These are phyloP conservation scores for Holtermannia corniformis DNA, from an alignment of 768 basidiomycete genomes.

Conservation along the genomic window DNA sequence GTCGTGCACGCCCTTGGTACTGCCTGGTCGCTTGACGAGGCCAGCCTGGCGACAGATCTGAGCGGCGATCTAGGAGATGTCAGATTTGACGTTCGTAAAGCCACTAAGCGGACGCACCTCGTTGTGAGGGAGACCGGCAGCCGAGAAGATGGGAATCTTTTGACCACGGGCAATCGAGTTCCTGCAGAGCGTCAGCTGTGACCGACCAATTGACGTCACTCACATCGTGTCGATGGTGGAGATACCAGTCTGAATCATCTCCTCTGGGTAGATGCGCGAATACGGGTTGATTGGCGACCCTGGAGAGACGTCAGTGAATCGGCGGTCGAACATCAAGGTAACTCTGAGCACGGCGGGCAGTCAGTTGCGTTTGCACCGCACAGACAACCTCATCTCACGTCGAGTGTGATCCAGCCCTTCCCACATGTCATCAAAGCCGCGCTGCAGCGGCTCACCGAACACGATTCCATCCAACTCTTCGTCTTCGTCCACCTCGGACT, in stretches of 20 bases:
- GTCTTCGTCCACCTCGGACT: no score
- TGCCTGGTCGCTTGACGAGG: conserved; percentile 75
- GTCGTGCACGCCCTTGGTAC: conserved; percentile 90
- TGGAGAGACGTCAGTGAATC: conserved; percentile 34
- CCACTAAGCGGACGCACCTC: no score
- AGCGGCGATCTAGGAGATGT: conserved; percentile 70
- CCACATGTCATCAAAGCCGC: no score
- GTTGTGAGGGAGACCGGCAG: conserved; percentile 96
- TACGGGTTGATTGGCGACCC: conserved; percentile 79
- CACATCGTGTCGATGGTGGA: conserved; percentile 58
- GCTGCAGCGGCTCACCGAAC: no score
- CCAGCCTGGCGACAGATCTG: conserved; percentile 99
- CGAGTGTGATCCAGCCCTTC: no score
- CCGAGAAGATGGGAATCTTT: conserved; percentile 99
- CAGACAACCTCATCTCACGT: no score
- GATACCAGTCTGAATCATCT: conserved; percentile 99
- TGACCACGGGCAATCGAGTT: conserved; percentile 98
- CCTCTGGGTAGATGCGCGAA: conserved; percentile 93
- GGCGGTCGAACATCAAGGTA: background rate
- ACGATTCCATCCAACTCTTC: no score
- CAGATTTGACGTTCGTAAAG: conserved; percentile 9
- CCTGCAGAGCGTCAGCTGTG: conserved; percentile 4
- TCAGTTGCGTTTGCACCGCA: background rate
- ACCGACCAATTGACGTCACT: background rate
- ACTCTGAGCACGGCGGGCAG: background rate